These are phyloP conservation scores for Aspergillus japonicus DNA, from an alignment of 2,329 filamentous ascomycete species.

Conservation along the genomic window DNA sequence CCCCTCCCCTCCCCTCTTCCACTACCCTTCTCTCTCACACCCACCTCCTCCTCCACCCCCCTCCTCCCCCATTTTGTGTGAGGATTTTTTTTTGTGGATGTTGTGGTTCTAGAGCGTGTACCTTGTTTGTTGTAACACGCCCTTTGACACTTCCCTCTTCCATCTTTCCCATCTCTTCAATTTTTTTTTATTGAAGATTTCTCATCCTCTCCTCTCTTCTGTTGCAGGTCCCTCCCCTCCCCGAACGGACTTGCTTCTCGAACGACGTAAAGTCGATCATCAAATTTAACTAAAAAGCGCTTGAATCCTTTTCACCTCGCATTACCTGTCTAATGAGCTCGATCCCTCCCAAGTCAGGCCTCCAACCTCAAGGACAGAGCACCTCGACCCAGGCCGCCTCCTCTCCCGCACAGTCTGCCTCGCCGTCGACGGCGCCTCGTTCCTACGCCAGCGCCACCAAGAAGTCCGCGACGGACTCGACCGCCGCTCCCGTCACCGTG, in stretches of 20 bases:
- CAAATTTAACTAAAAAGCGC: background rate
- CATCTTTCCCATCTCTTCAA: conserved; percentile 6
- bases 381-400: conserved; percentile 52
- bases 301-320: conserved; percentile 13
- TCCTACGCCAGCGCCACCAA: conserved; percentile 64
- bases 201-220: conserved; percentile 18
- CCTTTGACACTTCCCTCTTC: conserved; percentile 18
- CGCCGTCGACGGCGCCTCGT: conserved; percentile 49
- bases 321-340: conserved; percentile 60
- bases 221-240: conserved; percentile 19
- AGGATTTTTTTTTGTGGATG: conserved; percentile 19
- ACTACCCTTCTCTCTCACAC: conserved; percentile 6
- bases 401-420: conserved; percentile 40
- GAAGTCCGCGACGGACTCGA: conserved; percentile 55
- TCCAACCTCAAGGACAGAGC: conserved; percentile 50
- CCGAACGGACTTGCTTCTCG: background rate
- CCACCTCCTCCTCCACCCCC: conserved; percentile 5
- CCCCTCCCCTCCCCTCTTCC: background rate
- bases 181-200: conserved; percentile 3
- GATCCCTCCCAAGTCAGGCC: conserved; percentile 50
- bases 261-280: background rate
- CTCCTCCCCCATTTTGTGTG: conserved; percentile 13
- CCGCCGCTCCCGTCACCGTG: conserved; percentile 53
- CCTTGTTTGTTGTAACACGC: conserved; percentile 18
- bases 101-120: conserved; percentile 23